Base-by-base conservation (phyloP, 2,329 filamentous ascomycete species). In the Penicillium sp. region DNA sequence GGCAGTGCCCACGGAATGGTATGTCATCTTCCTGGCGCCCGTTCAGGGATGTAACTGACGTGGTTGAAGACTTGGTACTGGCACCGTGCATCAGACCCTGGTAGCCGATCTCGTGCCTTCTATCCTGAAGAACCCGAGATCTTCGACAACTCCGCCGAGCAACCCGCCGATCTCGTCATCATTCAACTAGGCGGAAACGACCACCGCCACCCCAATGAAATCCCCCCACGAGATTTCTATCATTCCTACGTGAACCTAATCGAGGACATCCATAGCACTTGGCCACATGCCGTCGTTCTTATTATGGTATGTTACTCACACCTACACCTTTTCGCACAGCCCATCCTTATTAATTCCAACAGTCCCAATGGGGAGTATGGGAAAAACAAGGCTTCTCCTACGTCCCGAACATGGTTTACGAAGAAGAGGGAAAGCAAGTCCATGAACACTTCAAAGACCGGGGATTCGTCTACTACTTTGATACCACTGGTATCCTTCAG, bases 401-500 rank as follows among this genome's bases (percentile, higher is more conserved):
- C 64, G 62, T 68, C 8, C 80, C 83, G 64, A 71, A 69, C 23
- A 72, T 75, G 8, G 78, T 79, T 19, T 85, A 81, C 62, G 72
- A 78, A 53, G 72, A 80, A 29, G 80, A 85, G 61, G 80, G 85
- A 16, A 73, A 78, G 57, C 66, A 76, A 8, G 80, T 86, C 25
- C 79, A 81, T 54, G 67, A 82, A 47, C 79, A 82, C 64, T 86
- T 83, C 75, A 81, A 67, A 47, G 65, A 70, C 16, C 65, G 78
- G 55, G 77, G 78, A 0, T 87, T 85, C 53, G 82, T 87, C 29
- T 80, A 85, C 64, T 85, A 85, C 62, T 87, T 88, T 72, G 83
- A 86, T 64, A 86, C 82, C 0, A 83, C 79, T 10, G 84, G 84
- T 1, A 83, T 87, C 45, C 67, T 88, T 62, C 82, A 86, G 62